A percentile compares a stretch with the other conserved stretches of the same genome.
Evolutionary conservation across 148 eudicot species (phyloP).

Genomic region (Gaultheria prostrata): DNA sequence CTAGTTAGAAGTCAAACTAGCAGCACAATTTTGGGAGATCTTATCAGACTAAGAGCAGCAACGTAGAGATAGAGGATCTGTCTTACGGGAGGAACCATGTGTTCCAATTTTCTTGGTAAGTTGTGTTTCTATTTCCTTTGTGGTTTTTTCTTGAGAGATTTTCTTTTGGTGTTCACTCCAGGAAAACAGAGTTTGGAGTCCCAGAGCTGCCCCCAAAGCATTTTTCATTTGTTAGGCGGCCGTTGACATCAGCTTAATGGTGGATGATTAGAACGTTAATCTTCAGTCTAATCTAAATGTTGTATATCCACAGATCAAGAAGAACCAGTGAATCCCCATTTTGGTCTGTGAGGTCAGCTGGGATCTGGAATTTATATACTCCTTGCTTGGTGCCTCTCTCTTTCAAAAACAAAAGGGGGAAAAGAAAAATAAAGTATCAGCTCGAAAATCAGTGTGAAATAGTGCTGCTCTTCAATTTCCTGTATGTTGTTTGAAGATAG

Average conservation of each 20-base stretch:
- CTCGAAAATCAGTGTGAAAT: background rate
- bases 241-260: background rate
- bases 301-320: background rate
- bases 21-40: background rate
- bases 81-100: background rate
- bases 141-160: background rate
- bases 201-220: background rate
- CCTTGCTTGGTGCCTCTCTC: background rate
- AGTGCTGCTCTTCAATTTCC: background rate
- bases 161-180: background rate
- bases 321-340: background rate
- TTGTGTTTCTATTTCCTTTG: background rate
- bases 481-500: background rate
- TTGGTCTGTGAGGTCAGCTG: background rate
- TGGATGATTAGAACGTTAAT: background rate
- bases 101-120: background rate
- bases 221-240: background rate
- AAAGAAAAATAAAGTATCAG: background rate
- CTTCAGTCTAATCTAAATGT: background rate
- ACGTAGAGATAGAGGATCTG: background rate
- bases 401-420: background rate
- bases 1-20: background rate
- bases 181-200: background rate
- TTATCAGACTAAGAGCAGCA: background rate
- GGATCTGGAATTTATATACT: background rate